Conservation (phyloP, 805 yeast species). For the Kluyveromyces aestuarii region DNA sequence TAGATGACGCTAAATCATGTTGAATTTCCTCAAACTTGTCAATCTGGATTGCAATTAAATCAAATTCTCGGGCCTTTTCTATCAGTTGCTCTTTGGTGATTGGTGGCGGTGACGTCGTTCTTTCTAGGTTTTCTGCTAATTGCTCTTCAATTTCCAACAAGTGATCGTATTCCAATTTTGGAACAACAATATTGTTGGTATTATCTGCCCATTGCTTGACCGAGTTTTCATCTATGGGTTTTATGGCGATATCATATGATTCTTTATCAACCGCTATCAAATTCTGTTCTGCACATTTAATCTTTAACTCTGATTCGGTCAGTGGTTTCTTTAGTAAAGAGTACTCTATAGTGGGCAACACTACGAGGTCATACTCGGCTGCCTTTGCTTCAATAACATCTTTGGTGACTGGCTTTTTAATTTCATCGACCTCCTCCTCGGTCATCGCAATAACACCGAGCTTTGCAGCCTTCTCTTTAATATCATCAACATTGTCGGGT, state of each 20-base stretch:
- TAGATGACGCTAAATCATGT: constrained; percentile 14
- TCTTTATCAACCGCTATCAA: constrained; percentile 3
- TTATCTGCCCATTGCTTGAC: not conserved
- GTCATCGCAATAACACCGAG: constrained; percentile 11
- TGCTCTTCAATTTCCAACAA: constrained; percentile 7
- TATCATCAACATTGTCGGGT: constrained; percentile 3
- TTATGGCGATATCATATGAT: not conserved
- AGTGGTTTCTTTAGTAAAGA: constrained; percentile 5
- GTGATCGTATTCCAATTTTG: constrained; percentile 10
- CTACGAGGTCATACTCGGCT: constrained; percentile 10
- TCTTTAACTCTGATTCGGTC: constrained; percentile 7
- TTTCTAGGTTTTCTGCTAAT: not conserved
- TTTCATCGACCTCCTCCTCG: constrained; percentile 7
- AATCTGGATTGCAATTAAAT: constrained; percentile 8
- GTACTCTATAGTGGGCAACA: constrained; percentile 5
- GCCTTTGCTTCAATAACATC: constrained; percentile 12
- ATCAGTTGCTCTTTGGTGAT: constrained; percentile 5
- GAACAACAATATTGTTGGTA: not conserved
- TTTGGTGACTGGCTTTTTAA: constrained; percentile 8
- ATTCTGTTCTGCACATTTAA: constrained; percentile 10
- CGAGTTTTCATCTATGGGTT: not conserved
- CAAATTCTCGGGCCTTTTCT: constrained; percentile 5
- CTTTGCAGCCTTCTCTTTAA: constrained; percentile 6
- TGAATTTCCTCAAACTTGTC: constrained; percentile 27
- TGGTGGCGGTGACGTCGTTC: not conserved